Percentiles rank a stretch among this genome's conserved stretches.
phyloP scores from a whole-genome alignment of 1,284 basidiomycete genomes.

The Puccinia coronata region DNA sequence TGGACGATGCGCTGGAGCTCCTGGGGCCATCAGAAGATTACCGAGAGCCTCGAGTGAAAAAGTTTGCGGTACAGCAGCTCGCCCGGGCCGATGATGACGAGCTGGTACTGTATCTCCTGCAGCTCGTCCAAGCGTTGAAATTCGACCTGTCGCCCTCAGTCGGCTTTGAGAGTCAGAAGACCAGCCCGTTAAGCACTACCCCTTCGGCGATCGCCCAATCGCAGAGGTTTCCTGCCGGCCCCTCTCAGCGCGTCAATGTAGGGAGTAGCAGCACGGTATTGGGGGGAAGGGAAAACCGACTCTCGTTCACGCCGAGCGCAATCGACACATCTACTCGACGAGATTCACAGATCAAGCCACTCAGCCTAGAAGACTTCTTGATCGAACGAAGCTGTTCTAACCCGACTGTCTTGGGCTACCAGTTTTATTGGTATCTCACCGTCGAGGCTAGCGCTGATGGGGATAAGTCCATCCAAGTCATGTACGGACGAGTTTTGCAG shows the following conservation, averaged over 20 bases:
- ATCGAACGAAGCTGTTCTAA: conserved; percentile 81
- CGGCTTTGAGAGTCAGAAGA: conserved; percentile 49
- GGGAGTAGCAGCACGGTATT: conserved; percentile 62
- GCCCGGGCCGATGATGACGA: conserved; percentile 95
- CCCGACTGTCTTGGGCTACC: conserved; percentile 75
- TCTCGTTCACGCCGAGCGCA: conserved; percentile 59
- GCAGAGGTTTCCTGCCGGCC: conserved; percentile 23
- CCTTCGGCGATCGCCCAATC: conserved; percentile 50
- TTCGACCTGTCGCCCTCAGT: conserved; percentile 66
- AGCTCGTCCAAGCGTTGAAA: conserved; percentile 95
- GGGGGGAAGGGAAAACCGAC: conserved; percentile 66
- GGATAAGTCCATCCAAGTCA: conserved; percentile 76
- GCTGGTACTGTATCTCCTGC: conserved; percentile 84
- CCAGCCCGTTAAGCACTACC: conserved; percentile 59
- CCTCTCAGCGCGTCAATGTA: conserved; percentile 43
- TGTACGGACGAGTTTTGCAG: conserved; percentile 86
- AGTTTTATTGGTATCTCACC: conserved; percentile 95
- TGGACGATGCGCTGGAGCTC: conserved; percentile 92
- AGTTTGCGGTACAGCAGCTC: conserved; percentile 89
- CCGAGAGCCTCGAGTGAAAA: conserved; percentile 83
- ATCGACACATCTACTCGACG: neutral
- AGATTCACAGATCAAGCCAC: conserved; percentile 72
- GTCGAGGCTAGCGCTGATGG: conserved; percentile 71
- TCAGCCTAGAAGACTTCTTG: conserved; percentile 77
- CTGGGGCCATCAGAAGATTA: conserved; percentile 77